Percentiles rank a stretch among this genome's conserved stretches.
Evolutionary conservation across 2,329 filamentous ascomycete species (phyloP).

Genomic region (Polychaeton citri): DNA sequence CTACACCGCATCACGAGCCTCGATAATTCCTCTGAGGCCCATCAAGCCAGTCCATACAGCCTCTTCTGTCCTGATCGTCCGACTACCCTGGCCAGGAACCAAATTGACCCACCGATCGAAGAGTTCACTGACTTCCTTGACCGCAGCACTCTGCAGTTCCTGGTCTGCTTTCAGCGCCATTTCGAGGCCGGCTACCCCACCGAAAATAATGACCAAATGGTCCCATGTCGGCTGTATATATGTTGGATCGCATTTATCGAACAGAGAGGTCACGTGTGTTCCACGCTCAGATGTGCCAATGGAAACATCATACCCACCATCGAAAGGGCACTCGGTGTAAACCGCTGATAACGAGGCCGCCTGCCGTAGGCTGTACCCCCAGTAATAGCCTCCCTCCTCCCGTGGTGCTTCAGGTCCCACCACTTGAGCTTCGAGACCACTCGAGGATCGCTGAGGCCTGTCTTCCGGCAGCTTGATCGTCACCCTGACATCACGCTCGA

Average conservation of each 20-base stretch:
- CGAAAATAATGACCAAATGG: conserved; percentile 67
- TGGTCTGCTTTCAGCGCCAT: conserved; percentile 53
- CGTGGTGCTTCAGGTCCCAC: conserved; percentile 57
- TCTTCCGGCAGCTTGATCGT: conserved; percentile 51
- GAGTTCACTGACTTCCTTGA: conserved; percentile 51
- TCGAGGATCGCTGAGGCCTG: conserved; percentile 3
- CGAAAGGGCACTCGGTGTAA: conserved; percentile 63
- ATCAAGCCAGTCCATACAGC: conserved; percentile 66
- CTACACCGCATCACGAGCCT: conserved; percentile 11
- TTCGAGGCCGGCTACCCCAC: conserved; percentile 68
- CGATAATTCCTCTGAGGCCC: conserved; percentile 41
- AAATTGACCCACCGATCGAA: conserved; percentile 82
- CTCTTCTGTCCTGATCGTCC: conserved; percentile 74
- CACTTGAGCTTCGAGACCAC: conserved; percentile 36
- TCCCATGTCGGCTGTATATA: conserved; percentile 30
- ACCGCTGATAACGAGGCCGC: conserved; percentile 55
- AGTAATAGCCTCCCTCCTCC: conserved; percentile 69
- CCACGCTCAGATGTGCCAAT: conserved; percentile 77
- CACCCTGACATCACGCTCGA: conserved; percentile 54
- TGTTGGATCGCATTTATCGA: conserved; percentile 32
- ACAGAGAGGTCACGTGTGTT: conserved; percentile 15
- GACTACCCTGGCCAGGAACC: conserved; percentile 64
- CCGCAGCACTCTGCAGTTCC: conserved; percentile 46
- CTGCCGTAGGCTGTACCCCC: conserved; percentile 64
- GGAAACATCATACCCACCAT: conserved; percentile 68